Percentiles rank a stretch among this genome's conserved stretches.
These are phyloP conservation scores for Gnomoniopsis sp. DNA, from an alignment of 2,329 filamentous ascomycete species.

Conservation along the genomic window DNA sequence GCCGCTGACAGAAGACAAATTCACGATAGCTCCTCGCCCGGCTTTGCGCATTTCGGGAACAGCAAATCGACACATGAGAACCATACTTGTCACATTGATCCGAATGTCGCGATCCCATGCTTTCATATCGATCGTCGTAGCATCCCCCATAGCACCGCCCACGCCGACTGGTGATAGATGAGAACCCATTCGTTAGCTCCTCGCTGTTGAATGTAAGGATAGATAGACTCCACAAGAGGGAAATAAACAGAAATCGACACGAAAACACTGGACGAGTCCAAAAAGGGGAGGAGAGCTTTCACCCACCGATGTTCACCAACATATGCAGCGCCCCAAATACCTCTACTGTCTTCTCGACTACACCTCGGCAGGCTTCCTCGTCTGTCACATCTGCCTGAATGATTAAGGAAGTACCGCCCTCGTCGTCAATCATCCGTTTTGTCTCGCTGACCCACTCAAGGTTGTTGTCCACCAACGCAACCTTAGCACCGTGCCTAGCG, in stretches of 20 bases:
- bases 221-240: background rate
- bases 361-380: conserved; percentile 23
- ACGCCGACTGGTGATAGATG: conserved; percentile 28
- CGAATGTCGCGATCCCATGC: conserved; percentile 29
- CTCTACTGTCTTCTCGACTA: conserved; percentile 22
- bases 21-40: conserved; percentile 32
- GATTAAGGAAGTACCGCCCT: conserved; percentile 24
- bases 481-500: conserved; percentile 25
- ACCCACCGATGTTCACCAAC: conserved; percentile 26
- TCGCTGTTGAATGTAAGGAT: background rate
- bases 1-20: conserved; percentile 32
- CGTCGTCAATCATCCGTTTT: conserved; percentile 27
- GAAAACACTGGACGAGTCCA: background rate
- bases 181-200: background rate
- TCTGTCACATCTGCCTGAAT: conserved; percentile 25
- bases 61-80: conserved; percentile 28
- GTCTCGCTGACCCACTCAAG: conserved; percentile 25
- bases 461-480: conserved; percentile 25
- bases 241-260: too few relatives aligned
- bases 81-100: conserved; percentile 34
- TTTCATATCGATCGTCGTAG: conserved; percentile 25
- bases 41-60: conserved; percentile 32
- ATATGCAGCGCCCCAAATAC: conserved; percentile 25
- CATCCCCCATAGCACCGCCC: conserved; percentile 29
- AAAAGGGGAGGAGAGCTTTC: background rate